Evolutionary conservation across 148 eudicot genomes (phyloP), one percentile per base, ranked within the genome.

Genomic region (Agrostemma githago): DNA sequence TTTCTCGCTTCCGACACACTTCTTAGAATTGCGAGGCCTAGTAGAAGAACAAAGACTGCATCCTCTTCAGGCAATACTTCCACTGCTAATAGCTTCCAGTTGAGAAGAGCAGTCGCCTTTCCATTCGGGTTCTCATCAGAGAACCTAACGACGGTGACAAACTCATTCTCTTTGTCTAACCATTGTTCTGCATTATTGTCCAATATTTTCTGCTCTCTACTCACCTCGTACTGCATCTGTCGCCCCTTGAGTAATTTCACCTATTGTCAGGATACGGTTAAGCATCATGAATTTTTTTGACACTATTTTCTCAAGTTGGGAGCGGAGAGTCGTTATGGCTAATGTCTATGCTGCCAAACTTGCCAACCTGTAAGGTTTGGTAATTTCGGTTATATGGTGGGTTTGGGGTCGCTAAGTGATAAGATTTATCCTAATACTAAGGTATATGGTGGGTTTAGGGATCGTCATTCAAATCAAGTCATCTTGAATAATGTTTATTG

Each of bases 61-160:
- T 95, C 97, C 80, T 95, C 98, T 85, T 95, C 97, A 0, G 98
- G 97, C 15, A 81, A 66, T 9, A 95, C 16, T 77, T 95, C 98
- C 0, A 92, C 71, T 44, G 83, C 88, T 54, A 85, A 61, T 5
- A 88, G 80, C 81, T 90, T 95, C 98, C 98, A 95, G 77, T 95
- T 95, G 8, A 95, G 64, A 17, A 95, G 92, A 44, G 93, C 97
- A 0, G 98, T 92, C 63, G 98, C 98, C 79, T 85, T 92, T 65
- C 98, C 98, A 40, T 44, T 78, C 5, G 92, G 96, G 82, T 84
- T 80, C 20, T 92, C 98, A 9, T 92, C 96, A 7, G 96, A 82
- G 86, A 72, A 85, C 69, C 97, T 83, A 51, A 95, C 77, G 4
- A 95, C 76, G 0, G 97, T 95, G 76, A 95, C 85, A 70, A 85